These are phyloP conservation scores for Elsinoe perseae DNA, from an alignment of 2,329 filamentous ascomycete genomes.

Conservation along the genomic window DNA sequence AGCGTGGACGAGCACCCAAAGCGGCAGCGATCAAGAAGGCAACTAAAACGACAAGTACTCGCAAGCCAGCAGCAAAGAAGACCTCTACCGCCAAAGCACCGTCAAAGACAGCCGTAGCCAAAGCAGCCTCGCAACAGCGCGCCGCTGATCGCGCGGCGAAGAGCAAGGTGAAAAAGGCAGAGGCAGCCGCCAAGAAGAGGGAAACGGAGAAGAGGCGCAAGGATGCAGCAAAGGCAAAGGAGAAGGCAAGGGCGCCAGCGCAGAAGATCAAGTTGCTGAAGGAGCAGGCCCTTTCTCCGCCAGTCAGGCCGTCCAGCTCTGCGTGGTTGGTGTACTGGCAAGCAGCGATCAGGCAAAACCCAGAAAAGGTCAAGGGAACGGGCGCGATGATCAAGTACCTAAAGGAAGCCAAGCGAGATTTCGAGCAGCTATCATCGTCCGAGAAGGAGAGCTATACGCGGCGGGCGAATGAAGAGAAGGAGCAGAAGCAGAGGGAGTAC, in stretches of 20 bases:
- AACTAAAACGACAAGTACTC: slow-evolving; percentile 14
- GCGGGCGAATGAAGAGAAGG: slow-evolving; percentile 21
- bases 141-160: background rate
- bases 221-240: slow-evolving; percentile 1
- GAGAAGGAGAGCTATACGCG: slow-evolving; percentile 13
- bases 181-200: background rate
- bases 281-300: slow-evolving; percentile 32
- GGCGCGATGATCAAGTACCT: slow-evolving; percentile 50
- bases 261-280: slow-evolving; percentile 30
- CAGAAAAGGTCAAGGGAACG: slow-evolving; percentile 37
- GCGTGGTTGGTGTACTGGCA: slow-evolving; percentile 27
- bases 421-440: background rate
- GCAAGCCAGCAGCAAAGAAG: slow-evolving; percentile 16
- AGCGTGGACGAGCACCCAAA: slow-evolving; percentile 13
- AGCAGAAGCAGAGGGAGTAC: slow-evolving; percentile 35
- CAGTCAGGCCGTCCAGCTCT: slow-evolving; percentile 19
- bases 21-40: slow-evolving; percentile 25
- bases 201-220: slow-evolving; percentile 6
- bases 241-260: slow-evolving; percentile 14
- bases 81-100: background rate
- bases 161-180: slow-evolving; percentile 5
- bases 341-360: slow-evolving; percentile 22
- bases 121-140: slow-evolving; percentile 10
- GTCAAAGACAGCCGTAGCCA: slow-evolving; percentile 1
- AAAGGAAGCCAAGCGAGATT: slow-evolving; percentile 45